A percentile compares a stretch with the other conserved stretches of the same genome.
phyloP scores from a whole-genome alignment of 306 rosid genomes.

The Cyclanthera cordifolia region DNA sequence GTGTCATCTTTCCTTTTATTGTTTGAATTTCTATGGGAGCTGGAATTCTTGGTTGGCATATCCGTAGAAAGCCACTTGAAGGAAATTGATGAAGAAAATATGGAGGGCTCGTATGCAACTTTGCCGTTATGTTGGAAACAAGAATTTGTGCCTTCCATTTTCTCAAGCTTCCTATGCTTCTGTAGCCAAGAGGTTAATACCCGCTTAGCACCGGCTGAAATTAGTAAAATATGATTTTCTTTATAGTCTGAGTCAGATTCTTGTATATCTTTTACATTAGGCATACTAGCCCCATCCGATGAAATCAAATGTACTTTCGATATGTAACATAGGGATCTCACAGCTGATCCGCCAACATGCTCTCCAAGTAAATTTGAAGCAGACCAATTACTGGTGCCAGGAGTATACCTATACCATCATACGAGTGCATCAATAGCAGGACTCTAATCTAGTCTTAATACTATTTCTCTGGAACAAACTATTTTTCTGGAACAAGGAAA shows the following conservation, averaged over 20 bases:
- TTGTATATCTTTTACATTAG: conserved; percentile 18
- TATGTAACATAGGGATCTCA: conserved; percentile 67
- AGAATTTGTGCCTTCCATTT: conserved; percentile 22
- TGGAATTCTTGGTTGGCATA: conserved; percentile 65
- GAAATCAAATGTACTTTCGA: conserved; percentile 51
- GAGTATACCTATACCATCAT: conserved; percentile 49
- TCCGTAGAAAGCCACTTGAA: conserved; percentile 99
- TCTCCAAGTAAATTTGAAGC: conserved; percentile 84
- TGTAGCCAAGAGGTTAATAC: conserved; percentile 87
- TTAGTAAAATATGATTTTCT: conserved; percentile 49
- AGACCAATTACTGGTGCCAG: conserved; percentile 58
- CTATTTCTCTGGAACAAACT: background rate
- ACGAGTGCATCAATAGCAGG: conserved; percentile 13
- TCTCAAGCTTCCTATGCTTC: conserved; percentile 32
- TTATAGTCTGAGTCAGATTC: conserved; percentile 23
- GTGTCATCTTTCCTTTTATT: conserved; percentile 20
- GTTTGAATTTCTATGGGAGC: conserved; percentile 25
- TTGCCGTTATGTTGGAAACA: conserved; percentile 25
- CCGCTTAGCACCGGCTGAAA: conserved; percentile 95
- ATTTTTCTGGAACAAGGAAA: conserved; percentile 2
- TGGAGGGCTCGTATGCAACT: conserved; percentile 24
- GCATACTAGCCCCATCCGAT: conserved; percentile 18
- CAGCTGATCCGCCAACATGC: conserved; percentile 98
- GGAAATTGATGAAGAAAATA: conserved; percentile 44
- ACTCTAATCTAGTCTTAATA: background rate